phyloP scores from a whole-genome alignment of 768 basidiomycete species.

The Tephrocybe sp. region DNA sequence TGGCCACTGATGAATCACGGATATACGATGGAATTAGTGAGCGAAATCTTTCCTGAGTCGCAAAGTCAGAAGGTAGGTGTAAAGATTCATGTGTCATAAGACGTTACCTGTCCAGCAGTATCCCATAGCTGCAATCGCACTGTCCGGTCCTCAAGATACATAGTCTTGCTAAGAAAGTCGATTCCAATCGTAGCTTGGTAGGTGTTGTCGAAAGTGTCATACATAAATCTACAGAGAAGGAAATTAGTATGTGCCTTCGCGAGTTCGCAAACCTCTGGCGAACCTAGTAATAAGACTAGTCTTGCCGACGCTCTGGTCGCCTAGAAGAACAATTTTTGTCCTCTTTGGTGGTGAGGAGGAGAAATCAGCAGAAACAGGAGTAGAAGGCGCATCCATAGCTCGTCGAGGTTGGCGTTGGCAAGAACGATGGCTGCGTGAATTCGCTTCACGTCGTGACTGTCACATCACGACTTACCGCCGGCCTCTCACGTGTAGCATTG shows the following conservation, averaged over 20 bases:
- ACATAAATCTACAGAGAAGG: slow-evolving; percentile 78
- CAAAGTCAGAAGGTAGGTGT: slow-evolving; percentile 5
- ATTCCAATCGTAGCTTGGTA: slow-evolving; percentile 98
- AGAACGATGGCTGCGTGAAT: background rate
- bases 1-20: slow-evolving; percentile 97
- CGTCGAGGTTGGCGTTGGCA: slow-evolving; percentile 2
- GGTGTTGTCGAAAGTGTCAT: slow-evolving; percentile 99
- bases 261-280: slow-evolving; percentile 21
- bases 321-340: slow-evolving; percentile 94
- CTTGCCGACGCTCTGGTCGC: slow-evolving; percentile 98
- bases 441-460: slow-evolving; percentile 6
- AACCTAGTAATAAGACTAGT: slow-evolving; percentile 97
- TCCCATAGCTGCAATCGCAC: slow-evolving; percentile 98
- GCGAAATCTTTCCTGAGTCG: slow-evolving; percentile 86
- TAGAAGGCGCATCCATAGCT: slow-evolving; percentile 56
- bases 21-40: slow-evolving; percentile 99
- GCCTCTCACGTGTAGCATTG: slow-evolving; percentile 12
- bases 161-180: slow-evolving; percentile 99
- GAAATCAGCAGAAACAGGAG: slow-evolving; percentile 80
- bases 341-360: slow-evolving; percentile 89
- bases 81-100: background rate
- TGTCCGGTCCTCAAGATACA: slow-evolving; percentile 98
- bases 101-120: slow-evolving; percentile 84
- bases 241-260: slow-evolving; percentile 5
- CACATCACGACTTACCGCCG: slow-evolving; percentile 14